A percentile compares a stretch with the other conserved stretches of the same genome.
phyloP scores from a whole-genome alignment of 306 rosid genomes.

The Trifolium fragiferum region DNA sequence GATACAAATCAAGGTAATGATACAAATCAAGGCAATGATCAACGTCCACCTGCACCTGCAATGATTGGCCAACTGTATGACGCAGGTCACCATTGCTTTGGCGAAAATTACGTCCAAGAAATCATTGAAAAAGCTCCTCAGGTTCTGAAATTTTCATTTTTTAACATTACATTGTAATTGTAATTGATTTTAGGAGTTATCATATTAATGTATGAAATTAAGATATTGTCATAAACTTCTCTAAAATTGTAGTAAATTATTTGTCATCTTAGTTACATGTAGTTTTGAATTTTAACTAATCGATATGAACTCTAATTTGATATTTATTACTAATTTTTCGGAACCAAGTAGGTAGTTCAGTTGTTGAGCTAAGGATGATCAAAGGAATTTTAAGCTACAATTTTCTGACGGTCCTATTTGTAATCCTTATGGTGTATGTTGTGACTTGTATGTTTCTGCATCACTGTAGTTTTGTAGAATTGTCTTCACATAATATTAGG shows the following conservation, averaged over 20 bases:
- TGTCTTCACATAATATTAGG: slow-evolving; percentile 2
- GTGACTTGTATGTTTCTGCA: slow-evolving; percentile 28
- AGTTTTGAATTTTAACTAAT: not conserved
- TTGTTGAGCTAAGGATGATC: no score
- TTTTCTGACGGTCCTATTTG: no score
- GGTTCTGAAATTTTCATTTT: slow-evolving; percentile 38
- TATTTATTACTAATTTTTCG: not conserved
- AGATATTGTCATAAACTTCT: not conserved
- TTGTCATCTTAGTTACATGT: not conserved
- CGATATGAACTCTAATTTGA: not conserved
- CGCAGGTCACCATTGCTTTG: slow-evolving; percentile 72
- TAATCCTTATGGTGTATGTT: slow-evolving; percentile 9
- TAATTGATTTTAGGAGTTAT: not conserved
- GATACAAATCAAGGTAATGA: no score
- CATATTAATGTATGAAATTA: not conserved
- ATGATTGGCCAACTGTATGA: slow-evolving; percentile 78
- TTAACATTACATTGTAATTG: not conserved
- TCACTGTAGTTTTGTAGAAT: not conserved
- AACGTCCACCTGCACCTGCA: no score
- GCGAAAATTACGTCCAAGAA: slow-evolving; percentile 88
- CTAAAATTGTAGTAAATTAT: not conserved
- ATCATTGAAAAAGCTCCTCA: slow-evolving; percentile 83
- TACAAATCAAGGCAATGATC: no score
- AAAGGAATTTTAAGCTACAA: no score
- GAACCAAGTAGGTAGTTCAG: no score